Conservation (phyloP, 768 basidiomycete species). For the Epithele typhae region DNA sequence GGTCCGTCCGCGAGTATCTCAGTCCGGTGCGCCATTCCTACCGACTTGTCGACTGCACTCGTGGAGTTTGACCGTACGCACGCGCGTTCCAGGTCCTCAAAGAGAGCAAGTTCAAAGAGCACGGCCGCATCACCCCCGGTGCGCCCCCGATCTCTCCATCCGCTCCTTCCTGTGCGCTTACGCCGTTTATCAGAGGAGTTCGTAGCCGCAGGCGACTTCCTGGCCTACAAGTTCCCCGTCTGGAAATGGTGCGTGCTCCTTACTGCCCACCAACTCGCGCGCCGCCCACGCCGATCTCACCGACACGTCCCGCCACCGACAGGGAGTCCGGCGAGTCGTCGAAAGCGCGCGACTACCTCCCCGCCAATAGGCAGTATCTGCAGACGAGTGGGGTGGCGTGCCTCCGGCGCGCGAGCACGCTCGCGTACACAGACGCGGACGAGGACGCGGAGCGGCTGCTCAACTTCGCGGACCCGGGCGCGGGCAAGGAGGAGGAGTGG, state of each 20-base stretch:
- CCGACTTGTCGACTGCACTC: slow-evolving; percentile 24
- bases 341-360: slow-evolving; percentile 89
- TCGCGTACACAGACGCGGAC: slow-evolving; percentile 93
- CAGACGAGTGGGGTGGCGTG: slow-evolving; percentile 96
- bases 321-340: slow-evolving; percentile 93
- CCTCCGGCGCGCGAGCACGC: slow-evolving; percentile 85
- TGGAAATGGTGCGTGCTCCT: slow-evolving; percentile 79
- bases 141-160: slow-evolving; percentile 21
- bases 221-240: slow-evolving; percentile 96
- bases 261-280: slow-evolving; percentile 2
- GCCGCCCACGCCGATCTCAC: background rate
- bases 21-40: slow-evolving; percentile 60
- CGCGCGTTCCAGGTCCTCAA: slow-evolving; percentile 91
- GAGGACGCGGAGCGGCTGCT: slow-evolving; percentile 94
- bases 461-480: slow-evolving; percentile 63
- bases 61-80: slow-evolving; percentile 23
- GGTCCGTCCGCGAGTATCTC: slow-evolving; percentile 92
- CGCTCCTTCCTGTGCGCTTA: slow-evolving; percentile 8
- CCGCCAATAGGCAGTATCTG: slow-evolving; percentile 93
- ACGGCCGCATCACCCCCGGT: slow-evolving; percentile 95
- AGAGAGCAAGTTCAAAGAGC: slow-evolving; percentile 99
- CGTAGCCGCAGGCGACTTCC: slow-evolving; percentile 95
- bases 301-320: slow-evolving; percentile 6
- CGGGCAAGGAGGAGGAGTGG: slow-evolving; percentile 81
- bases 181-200: slow-evolving; percentile 73